Evolutionary conservation across 2,329 filamentous ascomycete genomes (phyloP).

Genomic region (Monascus ruber): DNA sequence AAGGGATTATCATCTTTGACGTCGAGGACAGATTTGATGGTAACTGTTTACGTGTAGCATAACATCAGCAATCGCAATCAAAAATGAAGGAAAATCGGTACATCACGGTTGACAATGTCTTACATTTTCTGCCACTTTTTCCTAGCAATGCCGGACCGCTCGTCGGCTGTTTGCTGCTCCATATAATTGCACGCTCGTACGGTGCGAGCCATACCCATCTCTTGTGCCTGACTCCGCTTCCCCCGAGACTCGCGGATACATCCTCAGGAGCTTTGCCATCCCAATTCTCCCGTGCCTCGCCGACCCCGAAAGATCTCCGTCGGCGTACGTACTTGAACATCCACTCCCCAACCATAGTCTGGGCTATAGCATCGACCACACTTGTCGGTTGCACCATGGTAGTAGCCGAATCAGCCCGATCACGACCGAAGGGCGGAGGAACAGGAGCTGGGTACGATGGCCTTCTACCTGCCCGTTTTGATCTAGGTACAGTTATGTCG

Average conservation of each 20-base stretch:
- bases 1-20: constrained; percentile 87
- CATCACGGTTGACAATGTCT: constrained; percentile 27
- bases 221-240: constrained; percentile 66
- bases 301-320: constrained; percentile 79
- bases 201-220: constrained; percentile 98
- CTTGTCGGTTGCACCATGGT: constrained; percentile 57
- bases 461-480: constrained; percentile 14
- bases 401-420: constrained; percentile 40
- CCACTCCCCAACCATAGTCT: constrained; percentile 90
- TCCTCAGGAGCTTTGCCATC: constrained; percentile 52
- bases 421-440: constrained; percentile 19
- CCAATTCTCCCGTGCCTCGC: constrained; percentile 34
- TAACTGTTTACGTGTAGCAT: constrained; percentile 45
- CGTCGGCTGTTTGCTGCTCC: constrained; percentile 94
- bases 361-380: constrained; percentile 91
- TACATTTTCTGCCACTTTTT: constrained; percentile 88
- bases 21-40: constrained; percentile 90
- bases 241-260: constrained; percentile 56
- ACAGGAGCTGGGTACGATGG: constrained; percentile 12
- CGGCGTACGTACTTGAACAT: constrained; percentile 39
- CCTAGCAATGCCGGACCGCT: constrained; percentile 80
- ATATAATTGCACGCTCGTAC: constrained; percentile 90
- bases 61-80: too few species aligned
- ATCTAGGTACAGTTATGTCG: constrained; percentile 49
- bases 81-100: too few species aligned